Evolutionary conservation across 2,329 filamentous ascomycete genomes (phyloP), one percentile per base, ranked within the genome.

Genomic region (Zymoseptoria brevis): DNA sequence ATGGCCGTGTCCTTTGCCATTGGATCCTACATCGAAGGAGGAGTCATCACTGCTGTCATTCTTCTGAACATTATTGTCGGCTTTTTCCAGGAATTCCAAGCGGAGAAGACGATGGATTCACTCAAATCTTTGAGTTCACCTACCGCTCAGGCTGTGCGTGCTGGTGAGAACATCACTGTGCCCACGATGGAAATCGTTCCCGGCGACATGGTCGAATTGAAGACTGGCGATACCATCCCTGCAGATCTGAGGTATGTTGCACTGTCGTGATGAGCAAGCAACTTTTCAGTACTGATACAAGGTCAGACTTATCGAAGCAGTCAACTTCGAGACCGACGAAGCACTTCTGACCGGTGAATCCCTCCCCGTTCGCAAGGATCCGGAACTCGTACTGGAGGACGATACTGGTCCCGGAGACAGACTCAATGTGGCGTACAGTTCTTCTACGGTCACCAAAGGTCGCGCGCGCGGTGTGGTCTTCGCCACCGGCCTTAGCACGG

Each of bases 321-420:
- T 84, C 29, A 84, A 91, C 63, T 93, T 96, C 65, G 90, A 73
- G 51, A 87, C 87, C 64, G 89, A 95, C 62, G 87, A 90, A 73
- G 86, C 87, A 11, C 80, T 88, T 60, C 80, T 90, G 48, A 90
- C 87, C 13, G 87, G 87, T 62, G 87, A 90, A 75, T 88, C 87
- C 41, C 73, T 87, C 6, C 84, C 87, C 60, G 85, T 87, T 57
- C 82, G 79, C 77, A 87, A 90, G 75, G 78, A 83, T 66, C 76
- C 83, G n/a, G 79, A 83, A 41, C 77, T 74, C 60, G 77, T 78
- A 55, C 83, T 83, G 62, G 72, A 75, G 19, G 63, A 69, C 19
- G 79, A 82, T 9, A 81, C 82, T 19, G 81, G 83, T 1, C 81
- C 87, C 59, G 87, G 86, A 57, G 87, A 90, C 70, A 83, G 87